A percentile compares a stretch with the other conserved stretches of the same genome.
Conservation (phyloP, 805 yeast species). For the Pichia pseudocactophila region DNA sequence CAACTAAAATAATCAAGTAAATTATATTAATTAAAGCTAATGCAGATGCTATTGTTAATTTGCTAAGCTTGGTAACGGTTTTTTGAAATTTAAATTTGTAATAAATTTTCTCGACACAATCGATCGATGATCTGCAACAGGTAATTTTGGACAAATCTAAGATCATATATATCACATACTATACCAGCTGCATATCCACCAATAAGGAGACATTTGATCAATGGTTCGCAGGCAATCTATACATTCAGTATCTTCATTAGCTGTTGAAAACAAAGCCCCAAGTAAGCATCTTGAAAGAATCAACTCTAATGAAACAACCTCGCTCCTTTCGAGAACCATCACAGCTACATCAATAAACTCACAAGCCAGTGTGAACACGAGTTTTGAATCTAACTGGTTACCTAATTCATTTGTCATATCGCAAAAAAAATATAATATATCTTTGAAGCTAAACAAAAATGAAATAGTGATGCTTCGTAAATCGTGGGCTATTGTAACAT, state of each 20-base stretch:
- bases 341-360: conserved; percentile 23
- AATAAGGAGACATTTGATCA: too few species aligned
- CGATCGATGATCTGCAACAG: too few species aligned
- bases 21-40: too few species aligned
- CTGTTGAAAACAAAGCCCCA: neutral
- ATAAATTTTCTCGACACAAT: too few species aligned
- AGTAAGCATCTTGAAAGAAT: conserved; percentile 2
- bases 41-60: too few species aligned
- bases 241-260: neutral
- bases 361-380: conserved; percentile 19
- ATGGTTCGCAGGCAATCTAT: conserved; percentile 1
- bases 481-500: conserved; percentile 37
- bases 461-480: conserved; percentile 39
- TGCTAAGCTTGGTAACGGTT: too few species aligned
- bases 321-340: conserved; percentile 17
- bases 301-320: conserved; percentile 13
- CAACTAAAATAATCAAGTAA: too few species aligned
- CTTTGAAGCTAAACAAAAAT: conserved; percentile 20
- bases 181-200: too few species aligned
- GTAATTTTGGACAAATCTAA: too few species aligned
- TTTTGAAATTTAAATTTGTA: too few species aligned
- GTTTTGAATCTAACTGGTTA: conserved; percentile 27
- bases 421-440: conserved; percentile 17
- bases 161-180: too few species aligned
- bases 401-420: conserved; percentile 25